A percentile compares a stretch with the other conserved stretches of the same genome.
These are phyloP conservation scores for Cutaneotrichosporon daszewskae DNA, from an alignment of 1,284 basidiomycete species.

Conservation along the genomic window DNA sequence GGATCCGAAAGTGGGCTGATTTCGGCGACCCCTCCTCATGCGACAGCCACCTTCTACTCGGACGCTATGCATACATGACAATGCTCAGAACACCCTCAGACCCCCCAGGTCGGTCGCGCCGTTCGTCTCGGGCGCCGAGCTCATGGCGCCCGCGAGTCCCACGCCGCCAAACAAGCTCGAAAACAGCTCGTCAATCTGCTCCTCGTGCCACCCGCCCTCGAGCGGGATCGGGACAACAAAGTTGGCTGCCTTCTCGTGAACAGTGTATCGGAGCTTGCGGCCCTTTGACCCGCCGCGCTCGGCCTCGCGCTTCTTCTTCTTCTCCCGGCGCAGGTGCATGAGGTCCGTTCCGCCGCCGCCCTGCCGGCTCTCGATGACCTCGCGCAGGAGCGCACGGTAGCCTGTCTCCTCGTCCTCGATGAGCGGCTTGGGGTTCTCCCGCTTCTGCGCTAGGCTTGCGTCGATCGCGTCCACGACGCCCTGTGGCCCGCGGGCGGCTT, in stretches of 20 bases:
- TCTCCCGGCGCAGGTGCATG: constrained; percentile 47
- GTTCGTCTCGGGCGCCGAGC: not conserved
- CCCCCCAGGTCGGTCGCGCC: constrained; percentile 13
- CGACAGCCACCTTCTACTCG: too few species aligned
- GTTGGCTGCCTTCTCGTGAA: constrained; percentile 87
- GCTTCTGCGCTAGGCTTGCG: constrained; percentile 28
- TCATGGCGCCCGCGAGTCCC: constrained; percentile 10
- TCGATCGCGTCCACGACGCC: constrained; percentile 46
- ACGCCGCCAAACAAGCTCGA: constrained; percentile 65
- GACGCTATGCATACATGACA: too few species aligned
- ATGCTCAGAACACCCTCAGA: constrained; percentile 14
- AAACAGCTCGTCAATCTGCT: constrained; percentile 88
- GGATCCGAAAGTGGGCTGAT: constrained; percentile 11
- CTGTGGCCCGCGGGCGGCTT: constrained; percentile 52
- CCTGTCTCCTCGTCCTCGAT: constrained; percentile 73
- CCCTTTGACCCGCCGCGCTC: constrained; percentile 94
- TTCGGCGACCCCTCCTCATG: too few species aligned
- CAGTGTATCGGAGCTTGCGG: constrained; percentile 78
- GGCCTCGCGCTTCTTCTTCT: constrained; percentile 67
- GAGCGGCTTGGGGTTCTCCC: constrained; percentile 23
- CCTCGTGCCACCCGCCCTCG: constrained; percentile 70
- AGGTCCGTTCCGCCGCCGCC: constrained; percentile 27
- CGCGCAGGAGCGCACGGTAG: constrained; percentile 80
- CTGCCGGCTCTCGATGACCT: constrained; percentile 67
- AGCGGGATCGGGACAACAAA: constrained; percentile 84